Base-by-base conservation (phyloP, 345 rosid species). In the Capsella bursapastoris region DNA sequence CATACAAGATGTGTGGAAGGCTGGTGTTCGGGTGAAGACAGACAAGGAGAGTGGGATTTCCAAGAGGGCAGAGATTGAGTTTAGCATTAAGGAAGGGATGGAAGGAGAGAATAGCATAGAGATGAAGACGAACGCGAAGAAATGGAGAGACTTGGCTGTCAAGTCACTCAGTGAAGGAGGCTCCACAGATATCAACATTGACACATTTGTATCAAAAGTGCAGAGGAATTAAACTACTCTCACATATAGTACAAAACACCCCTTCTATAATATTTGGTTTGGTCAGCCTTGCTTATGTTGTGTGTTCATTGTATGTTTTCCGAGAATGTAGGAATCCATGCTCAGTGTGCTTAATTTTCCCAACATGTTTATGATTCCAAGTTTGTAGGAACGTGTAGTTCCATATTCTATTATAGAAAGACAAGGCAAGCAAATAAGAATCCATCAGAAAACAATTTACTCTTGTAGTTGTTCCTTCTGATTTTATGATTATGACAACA, bases 1-100 rank as follows among this genome's bases (percentile, higher is more conserved):
- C 6, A 78, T 89, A 28, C 77, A 79, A 76, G 87, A 84, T 75
- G 85, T 83, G 9, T 85, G 94, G 91, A 69, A 77, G 49, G 82
- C 79, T 5, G 94, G 94, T 32, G 67, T 87, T 51, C 73, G 90
- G 45, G 87, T 84, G 41, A 78, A 75, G 65, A 84, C 41, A 0
- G 83, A 73, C 1, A 34, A 64, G 7, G 85, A 74, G 18, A 73
- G 83, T 48, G 91, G 94, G 25, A 66, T 89, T 4, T 84, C 79
- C 29, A 73, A 70, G 57, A 79, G 81, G 60, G 88, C 80, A 3
- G 94, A 84, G 74, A 81, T 85, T 11, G 86, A 83, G 68, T 5
- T 49, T 8, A 82, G 86, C 41, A 72, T 89, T 1, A 82, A 57
- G 63, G 78, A 80, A 67, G 88, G 84, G 35, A 85, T 86, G 86